Evolutionary conservation across 257 asterid species (phyloP).

Genomic region (Leptodermis oblonga): DNA sequence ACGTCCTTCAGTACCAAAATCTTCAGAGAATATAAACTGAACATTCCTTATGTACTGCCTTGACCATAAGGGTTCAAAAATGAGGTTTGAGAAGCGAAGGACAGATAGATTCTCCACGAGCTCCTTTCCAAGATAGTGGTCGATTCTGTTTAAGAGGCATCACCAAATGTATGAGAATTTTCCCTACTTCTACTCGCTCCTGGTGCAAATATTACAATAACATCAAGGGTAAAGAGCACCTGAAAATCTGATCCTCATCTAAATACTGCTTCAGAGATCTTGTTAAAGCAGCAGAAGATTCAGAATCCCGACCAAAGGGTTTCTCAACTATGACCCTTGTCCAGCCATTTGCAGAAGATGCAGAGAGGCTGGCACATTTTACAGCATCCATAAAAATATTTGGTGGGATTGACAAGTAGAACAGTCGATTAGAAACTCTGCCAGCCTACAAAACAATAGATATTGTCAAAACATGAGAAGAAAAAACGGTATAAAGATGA

Average conservation of each 20-base stretch:
- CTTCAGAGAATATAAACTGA: slow-evolving; percentile 93
- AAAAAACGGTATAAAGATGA: neutral
- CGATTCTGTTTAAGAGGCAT: slow-evolving; percentile 57
- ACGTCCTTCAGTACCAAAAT: slow-evolving; percentile 97
- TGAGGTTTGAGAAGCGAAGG: slow-evolving; percentile 89
- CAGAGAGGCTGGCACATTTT: slow-evolving; percentile 82
- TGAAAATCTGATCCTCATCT: slow-evolving; percentile 88
- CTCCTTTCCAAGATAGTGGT: slow-evolving; percentile 98
- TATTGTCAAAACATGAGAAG: slow-evolving; percentile 4
- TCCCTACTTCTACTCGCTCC: neutral
- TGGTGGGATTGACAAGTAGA: slow-evolving; percentile 94
- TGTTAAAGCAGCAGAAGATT: slow-evolving; percentile 93
- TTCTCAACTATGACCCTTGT: slow-evolving; percentile 96
- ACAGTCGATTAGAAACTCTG: slow-evolving; percentile 73
- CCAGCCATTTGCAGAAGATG: slow-evolving; percentile 85
- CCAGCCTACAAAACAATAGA: slow-evolving; percentile 53
- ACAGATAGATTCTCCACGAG: slow-evolving; percentile 96
- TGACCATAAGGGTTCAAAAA: slow-evolving; percentile 95
- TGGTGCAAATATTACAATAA: slow-evolving; percentile 2
- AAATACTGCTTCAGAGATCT: slow-evolving; percentile 75
- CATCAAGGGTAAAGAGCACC: slow-evolving; percentile 31
- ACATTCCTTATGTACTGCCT: slow-evolving; percentile 93
- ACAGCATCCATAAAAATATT: slow-evolving; percentile 85
- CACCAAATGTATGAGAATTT: slow-evolving; percentile 1
- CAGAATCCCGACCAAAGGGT: slow-evolving; percentile 97